Evolutionary conservation across 208 protist species (phyloP), one percentile per base, ranked within the genome.

Genomic region (Leishmania martiniquensis): DNA sequence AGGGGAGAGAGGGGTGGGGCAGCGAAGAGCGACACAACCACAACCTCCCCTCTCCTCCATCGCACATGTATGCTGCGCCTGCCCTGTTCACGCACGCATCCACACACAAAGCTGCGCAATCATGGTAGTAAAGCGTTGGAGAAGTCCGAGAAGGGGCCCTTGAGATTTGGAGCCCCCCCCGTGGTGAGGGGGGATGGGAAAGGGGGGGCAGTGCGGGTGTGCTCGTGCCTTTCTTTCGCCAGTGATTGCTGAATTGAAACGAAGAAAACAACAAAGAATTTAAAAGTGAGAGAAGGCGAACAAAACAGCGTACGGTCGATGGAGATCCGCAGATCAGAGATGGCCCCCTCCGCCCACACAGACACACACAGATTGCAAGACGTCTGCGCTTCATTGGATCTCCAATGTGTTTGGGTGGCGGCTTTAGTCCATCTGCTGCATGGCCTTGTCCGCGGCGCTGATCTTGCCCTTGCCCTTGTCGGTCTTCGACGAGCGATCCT

Each of bases 391-490:
- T 49, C 63, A 68, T 37, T 70, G 42, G 9, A 15, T 7, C 37
- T 68, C 32, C 32, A 42, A 66, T 49, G 42, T 7, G 34, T 47
- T n/a, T 78, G 20, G 45, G 42, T 62, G 42, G 34, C 39, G 42
- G 42, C 47, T 74, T 57, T 98, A 98, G 85, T 98, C 93, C 93
- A 97, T 98, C 88, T 97, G 91, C 89, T 96, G 93, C 95, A 98
- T 98, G 74, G 94, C 92, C 86, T 94, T 96, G 73, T 98, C 93
- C 55, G 95, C 92, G 70, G 92, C 92, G 83, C 88, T 95, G 78
- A 94, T 91, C 91, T 97, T 98, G 68, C 88, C 91, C 95, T 97
- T 98, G 73, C 85, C 90, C 91, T 99, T 99, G 84, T 96, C 93
- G 68, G 81, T 86, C 87, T 93, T 96, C 70, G 87, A 87, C 81